Conservation (phyloP, 2,329 filamentous ascomycete genomes). For the Aaosphaeria arxii region DNA sequence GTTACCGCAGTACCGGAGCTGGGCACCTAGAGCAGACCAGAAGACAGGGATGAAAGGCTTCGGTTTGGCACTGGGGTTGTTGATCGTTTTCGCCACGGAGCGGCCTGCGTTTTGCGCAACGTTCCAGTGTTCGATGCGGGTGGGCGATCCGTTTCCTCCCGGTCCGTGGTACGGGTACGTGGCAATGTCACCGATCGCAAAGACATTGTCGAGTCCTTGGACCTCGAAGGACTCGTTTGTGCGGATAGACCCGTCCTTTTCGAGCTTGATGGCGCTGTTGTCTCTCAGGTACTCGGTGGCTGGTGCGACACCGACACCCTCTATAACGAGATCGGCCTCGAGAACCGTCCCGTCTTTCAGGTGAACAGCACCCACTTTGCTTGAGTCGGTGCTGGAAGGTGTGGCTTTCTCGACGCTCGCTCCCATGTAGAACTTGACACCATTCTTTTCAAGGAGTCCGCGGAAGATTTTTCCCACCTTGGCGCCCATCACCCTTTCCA, state of each 20-base stretch:
- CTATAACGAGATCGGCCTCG: conserved; percentile 83
- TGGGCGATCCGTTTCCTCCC: conserved; percentile 67
- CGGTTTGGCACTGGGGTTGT: conserved; percentile 58
- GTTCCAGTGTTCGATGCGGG: conserved; percentile 97
- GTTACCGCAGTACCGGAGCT: conserved; percentile 92
- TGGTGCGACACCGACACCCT: conserved; percentile 85
- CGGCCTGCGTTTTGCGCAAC: conserved; percentile 93
- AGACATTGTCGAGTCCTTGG: conserved; percentile 74
- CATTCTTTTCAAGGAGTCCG: conserved; percentile 74
- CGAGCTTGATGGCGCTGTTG: conserved; percentile 67
- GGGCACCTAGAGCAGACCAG: conserved; percentile 88
- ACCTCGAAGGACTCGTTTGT: conserved; percentile 80
- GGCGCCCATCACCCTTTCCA: conserved; percentile 82
- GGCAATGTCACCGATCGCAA: conserved; percentile 91
- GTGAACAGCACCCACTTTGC: conserved; percentile 73
- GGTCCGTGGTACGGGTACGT: conserved; percentile 93
- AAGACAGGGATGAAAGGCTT: conserved; percentile 89
- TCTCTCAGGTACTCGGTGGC: conserved; percentile 78
- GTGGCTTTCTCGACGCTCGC: conserved; percentile 81
- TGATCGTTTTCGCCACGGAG: conserved; percentile 73
- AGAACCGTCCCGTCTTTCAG: conserved; percentile 84
- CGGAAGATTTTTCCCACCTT: conserved; percentile 80
- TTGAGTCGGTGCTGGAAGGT: conserved; percentile 63
- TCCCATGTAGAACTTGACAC: conserved; percentile 82
- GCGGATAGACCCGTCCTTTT: conserved; percentile 80